phyloP scores from a whole-genome alignment of 805 yeast genomes.

The Yueomyces sinensis region DNA sequence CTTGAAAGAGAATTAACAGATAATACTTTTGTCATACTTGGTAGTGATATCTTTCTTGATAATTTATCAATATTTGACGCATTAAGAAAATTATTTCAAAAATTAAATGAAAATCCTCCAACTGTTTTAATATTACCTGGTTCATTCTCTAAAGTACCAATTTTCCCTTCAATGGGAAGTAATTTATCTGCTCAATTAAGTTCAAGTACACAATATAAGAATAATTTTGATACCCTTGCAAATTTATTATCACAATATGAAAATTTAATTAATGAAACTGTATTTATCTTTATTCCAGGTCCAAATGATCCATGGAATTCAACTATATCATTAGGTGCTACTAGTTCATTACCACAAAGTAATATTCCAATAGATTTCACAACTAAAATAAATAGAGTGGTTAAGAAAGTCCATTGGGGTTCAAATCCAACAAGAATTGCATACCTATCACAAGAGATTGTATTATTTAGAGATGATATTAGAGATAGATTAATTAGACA shows the following conservation, averaged over 20 bases:
- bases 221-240: conserved; percentile 64
- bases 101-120: conserved; percentile 46
- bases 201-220: conserved; percentile 45
- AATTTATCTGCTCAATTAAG: conserved; percentile 26
- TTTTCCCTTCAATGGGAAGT: conserved; percentile 42
- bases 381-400: conserved; percentile 47
- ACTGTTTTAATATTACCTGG: conserved; percentile 69
- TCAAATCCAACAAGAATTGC: conserved; percentile 72
- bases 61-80: conserved; percentile 46
- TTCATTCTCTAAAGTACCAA: conserved; percentile 58
- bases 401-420: conserved; percentile 41
- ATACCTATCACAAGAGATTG: conserved; percentile 76
- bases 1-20: conserved; percentile 43
- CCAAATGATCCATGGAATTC: conserved; percentile 90
- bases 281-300: conserved; percentile 74
- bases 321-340: conserved; percentile 47
- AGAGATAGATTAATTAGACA: conserved; percentile 60
- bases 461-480: conserved; percentile 58
- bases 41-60: conserved; percentile 62
- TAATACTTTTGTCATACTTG: conserved; percentile 57
- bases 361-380: conserved; percentile 64
- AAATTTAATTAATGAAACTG: conserved; percentile 25
- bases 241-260: conserved; percentile 40
- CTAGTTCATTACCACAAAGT: conserved; percentile 56
- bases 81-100: conserved; percentile 45